phyloP scores from a whole-genome alignment of 768 basidiomycete species.

The Dioszegia hungarica region DNA sequence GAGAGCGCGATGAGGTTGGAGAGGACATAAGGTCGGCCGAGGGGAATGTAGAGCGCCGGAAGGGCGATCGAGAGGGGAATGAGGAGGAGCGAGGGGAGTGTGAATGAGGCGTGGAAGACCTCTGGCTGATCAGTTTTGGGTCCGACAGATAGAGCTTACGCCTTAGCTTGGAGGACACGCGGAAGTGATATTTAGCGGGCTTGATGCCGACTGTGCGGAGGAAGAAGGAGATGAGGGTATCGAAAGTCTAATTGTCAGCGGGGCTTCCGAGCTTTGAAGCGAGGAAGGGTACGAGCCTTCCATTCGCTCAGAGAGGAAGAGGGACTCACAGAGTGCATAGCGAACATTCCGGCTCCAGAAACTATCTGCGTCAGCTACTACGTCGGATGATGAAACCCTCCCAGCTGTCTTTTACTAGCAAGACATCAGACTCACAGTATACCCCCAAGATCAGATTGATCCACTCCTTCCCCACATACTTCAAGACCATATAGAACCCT shows the following conservation, averaged over 20 bases:
- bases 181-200: conserved; percentile 32
- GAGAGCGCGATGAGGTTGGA: conserved; percentile 71
- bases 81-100: conserved; percentile 51
- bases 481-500: conserved; percentile 65
- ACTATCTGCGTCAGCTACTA: too few relatives aligned
- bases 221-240: conserved; percentile 16
- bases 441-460: conserved; percentile 68
- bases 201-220: conserved; percentile 17
- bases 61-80: conserved; percentile 57
- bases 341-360: conserved; percentile 36
- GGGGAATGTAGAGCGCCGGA: conserved; percentile 58
- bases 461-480: conserved; percentile 71
- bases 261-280: background rate
- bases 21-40: conserved; percentile 64
- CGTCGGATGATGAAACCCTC: too few relatives aligned
- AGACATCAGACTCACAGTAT: conserved; percentile 35
- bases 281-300: too few relatives aligned
- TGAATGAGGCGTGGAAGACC: conserved; percentile 47
- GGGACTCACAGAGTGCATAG: conserved; percentile 40
- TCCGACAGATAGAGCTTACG: conserved; percentile 23
- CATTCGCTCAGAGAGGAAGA: conserved; percentile 49
- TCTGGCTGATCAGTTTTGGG: conserved; percentile 27
- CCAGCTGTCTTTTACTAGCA: background rate
- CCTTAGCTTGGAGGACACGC: conserved; percentile 32
- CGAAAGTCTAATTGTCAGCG: conserved; percentile 18